These are phyloP conservation scores for Yamadazyma sp. DNA, from an alignment of 1,139 yeast species.

Conservation along the genomic window DNA sequence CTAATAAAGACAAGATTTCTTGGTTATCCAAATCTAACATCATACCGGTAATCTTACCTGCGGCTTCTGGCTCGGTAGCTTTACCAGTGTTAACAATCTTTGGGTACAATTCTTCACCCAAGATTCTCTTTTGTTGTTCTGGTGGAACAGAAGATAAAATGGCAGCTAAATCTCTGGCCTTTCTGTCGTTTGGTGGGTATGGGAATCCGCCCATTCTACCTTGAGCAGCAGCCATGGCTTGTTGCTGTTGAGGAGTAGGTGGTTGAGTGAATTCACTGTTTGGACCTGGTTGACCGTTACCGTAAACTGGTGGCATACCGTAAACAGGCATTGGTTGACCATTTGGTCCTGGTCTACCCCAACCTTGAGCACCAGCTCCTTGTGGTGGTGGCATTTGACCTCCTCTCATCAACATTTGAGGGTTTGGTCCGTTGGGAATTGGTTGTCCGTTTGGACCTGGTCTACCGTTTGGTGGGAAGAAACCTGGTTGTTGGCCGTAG, in stretches of 20 bases:
- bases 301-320: conserved; percentile 81
- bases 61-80: conserved; percentile 87
- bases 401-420: conserved; percentile 87
- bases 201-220: conserved; percentile 28
- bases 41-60: conserved; percentile 99
- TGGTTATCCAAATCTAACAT: conserved; percentile 92
- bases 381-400: conserved; percentile 64
- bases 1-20: conserved; percentile 85
- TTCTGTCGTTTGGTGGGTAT: conserved; percentile 42
- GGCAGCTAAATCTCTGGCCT: conserved; percentile 53
- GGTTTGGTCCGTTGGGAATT: conserved; percentile 59
- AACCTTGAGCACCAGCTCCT: conserved; percentile 55
- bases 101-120: conserved; percentile 97
- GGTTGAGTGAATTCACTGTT: conserved; percentile 29
- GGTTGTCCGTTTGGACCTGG: conserved; percentile 34
- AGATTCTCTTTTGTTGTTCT: conserved; percentile 93
- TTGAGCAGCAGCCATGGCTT: conserved; percentile 4
- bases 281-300: conserved; percentile 24
- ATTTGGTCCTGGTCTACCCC: conserved; percentile 60
- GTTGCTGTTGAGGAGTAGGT: conserved; percentile 20
- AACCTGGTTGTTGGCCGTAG: conserved; percentile 85
- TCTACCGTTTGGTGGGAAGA: conserved; percentile 79
- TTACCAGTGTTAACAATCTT: conserved; percentile 89
- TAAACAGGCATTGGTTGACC: conserved; percentile 81
- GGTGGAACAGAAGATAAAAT: conserved; percentile 64